Evolutionary conservation across 441 rosid genomes (phyloP).

Genomic region (Populus tomentosa): DNA sequence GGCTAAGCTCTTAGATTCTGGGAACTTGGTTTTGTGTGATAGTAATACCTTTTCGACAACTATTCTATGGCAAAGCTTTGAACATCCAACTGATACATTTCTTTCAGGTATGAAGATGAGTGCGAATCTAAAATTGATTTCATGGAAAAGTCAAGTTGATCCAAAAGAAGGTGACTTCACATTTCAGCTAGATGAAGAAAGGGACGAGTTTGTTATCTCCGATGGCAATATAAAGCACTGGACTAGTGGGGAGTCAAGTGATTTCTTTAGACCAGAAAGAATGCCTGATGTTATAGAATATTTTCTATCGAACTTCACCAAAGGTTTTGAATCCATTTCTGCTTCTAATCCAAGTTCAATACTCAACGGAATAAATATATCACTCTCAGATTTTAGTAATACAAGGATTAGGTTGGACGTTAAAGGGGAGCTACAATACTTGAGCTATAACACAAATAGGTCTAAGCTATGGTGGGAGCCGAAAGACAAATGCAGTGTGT

Average conservation of each 20-base stretch:
- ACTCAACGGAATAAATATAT: too few species aligned
- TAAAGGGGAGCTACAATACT: conserved; percentile 26
- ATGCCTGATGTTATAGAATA: background rate
- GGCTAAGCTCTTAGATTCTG: conserved; percentile 27
- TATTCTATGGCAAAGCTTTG: too few species aligned
- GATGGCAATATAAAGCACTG: accelerated
- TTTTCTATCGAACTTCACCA: background rate
- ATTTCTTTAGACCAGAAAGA: background rate
- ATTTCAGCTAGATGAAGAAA: background rate
- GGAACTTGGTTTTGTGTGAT: conserved; percentile 30
- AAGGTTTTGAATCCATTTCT: too few species aligned
- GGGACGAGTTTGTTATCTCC: background rate
- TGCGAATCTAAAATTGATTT: too few species aligned
- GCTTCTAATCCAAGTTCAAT: accelerated
- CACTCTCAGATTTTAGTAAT: too few species aligned
- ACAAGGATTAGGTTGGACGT: conserved; percentile 14
- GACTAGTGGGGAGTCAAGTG: background rate
- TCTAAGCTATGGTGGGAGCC: conserved; percentile 24
- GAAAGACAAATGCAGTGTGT: conserved; percentile 27
- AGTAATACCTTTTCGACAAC: too few species aligned
- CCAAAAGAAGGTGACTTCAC: too few species aligned
- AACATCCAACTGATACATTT: too few species aligned
- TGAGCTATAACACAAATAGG: conserved; percentile 5
- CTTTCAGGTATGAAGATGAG: too few species aligned
- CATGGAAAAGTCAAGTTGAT: too few species aligned